Evolutionary conservation across 148 eudicot genomes (phyloP).

Genomic region (Rhododendron kiyosumense): DNA sequence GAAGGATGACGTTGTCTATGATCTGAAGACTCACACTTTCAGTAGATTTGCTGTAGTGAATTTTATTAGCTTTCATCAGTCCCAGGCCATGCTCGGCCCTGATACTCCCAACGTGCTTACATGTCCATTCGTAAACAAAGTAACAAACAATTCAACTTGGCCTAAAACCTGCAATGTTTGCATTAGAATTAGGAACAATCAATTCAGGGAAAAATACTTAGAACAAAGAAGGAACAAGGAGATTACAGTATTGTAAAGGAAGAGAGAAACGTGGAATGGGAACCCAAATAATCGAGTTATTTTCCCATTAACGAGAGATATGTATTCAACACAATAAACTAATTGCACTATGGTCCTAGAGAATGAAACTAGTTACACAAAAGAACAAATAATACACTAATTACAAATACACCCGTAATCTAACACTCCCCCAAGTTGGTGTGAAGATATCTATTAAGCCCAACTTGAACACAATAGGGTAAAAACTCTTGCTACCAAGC

Average conservation of each 20-base stretch:
- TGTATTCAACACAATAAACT: no score
- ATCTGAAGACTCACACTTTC: conserved; percentile 54
- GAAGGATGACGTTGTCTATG: not conserved
- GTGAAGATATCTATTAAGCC: no score
- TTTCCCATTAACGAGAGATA: no score
- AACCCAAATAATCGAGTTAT: no score
- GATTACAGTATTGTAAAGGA: conserved; percentile 45
- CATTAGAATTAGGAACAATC: conserved; percentile 3
- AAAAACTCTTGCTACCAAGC: no score
- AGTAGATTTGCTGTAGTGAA: conserved; percentile 86
- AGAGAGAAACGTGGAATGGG: no score
- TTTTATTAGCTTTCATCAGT: conserved; percentile 89
- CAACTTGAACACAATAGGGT: no score
- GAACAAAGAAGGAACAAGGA: conserved; percentile 19
- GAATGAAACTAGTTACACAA: no score
- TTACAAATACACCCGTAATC: no score
- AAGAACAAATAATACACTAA: no score
- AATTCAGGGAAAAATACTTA: conserved; percentile 2
- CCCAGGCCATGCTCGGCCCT: conserved; percentile 98
- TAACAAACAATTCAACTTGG: conserved; percentile 81
- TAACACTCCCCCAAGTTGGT: no score
- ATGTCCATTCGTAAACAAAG: conserved; percentile 98
- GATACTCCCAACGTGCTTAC: conserved; percentile 83
- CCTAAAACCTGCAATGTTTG: conserved; percentile 52
- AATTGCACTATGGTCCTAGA: no score